A percentile compares a stretch with the other conserved stretches of the same genome.
Conservation (phyloP, 2,329 filamentous ascomycete genomes). For the Leptographium lundbergii region DNA sequence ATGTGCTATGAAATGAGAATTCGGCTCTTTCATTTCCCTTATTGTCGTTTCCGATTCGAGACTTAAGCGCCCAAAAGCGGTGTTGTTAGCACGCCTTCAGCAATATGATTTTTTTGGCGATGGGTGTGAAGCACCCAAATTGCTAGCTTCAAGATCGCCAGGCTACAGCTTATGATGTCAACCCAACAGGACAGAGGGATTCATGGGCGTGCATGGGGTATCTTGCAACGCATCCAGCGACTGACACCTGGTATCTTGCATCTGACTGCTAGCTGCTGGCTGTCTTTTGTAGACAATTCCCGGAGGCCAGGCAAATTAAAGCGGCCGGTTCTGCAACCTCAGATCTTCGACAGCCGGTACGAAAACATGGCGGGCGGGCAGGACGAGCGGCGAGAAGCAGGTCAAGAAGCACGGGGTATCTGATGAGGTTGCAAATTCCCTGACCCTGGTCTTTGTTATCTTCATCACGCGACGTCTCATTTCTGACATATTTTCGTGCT, state of each 20-base stretch:
- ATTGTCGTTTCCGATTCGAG: background rate
- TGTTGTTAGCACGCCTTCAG: background rate
- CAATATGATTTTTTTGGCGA: background rate
- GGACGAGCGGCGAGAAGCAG: background rate
- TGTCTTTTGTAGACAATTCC: background rate
- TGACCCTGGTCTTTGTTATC: background rate
- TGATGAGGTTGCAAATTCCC: background rate
- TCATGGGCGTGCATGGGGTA: background rate
- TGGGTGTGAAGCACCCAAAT: background rate
- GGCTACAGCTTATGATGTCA: background rate
- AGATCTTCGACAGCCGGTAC: background rate
- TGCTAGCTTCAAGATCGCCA: background rate
- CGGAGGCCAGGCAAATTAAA: constrained; percentile 7
- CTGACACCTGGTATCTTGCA: background rate
- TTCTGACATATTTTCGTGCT: background rate
- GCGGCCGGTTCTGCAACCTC: constrained; percentile 12
- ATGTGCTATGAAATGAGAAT: background rate
- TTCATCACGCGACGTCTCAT: background rate
- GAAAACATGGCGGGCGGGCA: background rate
- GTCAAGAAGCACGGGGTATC: background rate
- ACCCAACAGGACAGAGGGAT: background rate
- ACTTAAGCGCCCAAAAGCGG: background rate
- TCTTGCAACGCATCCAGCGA: too few relatives aligned
- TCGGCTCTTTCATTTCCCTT: background rate
- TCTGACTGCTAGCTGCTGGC: background rate